Percentiles rank a stretch among this genome's conserved stretches.
Evolutionary conservation across 2,329 filamentous ascomycete genomes (phyloP).

Genomic region (Cercospora beticola): DNA sequence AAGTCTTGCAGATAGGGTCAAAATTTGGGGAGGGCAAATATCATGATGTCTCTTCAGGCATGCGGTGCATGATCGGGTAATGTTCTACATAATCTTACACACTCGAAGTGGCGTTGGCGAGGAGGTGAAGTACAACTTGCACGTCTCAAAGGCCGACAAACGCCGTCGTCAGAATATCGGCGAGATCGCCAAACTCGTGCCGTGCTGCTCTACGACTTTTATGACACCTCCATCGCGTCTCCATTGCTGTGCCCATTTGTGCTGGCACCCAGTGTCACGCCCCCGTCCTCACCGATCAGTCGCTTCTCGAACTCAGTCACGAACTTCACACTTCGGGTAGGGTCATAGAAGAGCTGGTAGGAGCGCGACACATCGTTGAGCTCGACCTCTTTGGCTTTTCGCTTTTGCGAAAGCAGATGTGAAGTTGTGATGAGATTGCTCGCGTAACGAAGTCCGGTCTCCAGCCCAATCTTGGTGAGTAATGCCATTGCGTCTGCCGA

Average conservation of each 20-base stretch:
- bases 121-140: conserved; percentile 9
- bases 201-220: conserved; percentile 17
- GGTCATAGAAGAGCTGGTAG: conserved; percentile 92
- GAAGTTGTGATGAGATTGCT: conserved; percentile 97
- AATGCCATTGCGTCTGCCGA: conserved; percentile 86
- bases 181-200: conserved; percentile 9
- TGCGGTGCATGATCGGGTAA: neutral
- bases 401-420: conserved; percentile 81
- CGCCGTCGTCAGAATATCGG: neutral
- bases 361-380: conserved; percentile 90
- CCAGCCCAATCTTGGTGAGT: conserved; percentile 91
- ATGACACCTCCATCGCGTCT: conserved; percentile 66
- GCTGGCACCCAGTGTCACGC: conserved; percentile 67
- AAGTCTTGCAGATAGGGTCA: neutral
- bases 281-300: conserved; percentile 83
- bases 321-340: conserved; percentile 82
- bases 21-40: neutral
- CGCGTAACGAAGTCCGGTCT: conserved; percentile 90
- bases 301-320: conserved; percentile 87
- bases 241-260: conserved; percentile 26
- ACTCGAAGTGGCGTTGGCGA: neutral
- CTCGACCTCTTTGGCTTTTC: conserved; percentile 77
- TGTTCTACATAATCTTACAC: conserved; percentile 15
- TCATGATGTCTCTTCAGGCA: neutral
- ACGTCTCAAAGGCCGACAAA: neutral